phyloP scores from a whole-genome alignment of 164 flowering plant species.

The Berberis vulgaris region DNA sequence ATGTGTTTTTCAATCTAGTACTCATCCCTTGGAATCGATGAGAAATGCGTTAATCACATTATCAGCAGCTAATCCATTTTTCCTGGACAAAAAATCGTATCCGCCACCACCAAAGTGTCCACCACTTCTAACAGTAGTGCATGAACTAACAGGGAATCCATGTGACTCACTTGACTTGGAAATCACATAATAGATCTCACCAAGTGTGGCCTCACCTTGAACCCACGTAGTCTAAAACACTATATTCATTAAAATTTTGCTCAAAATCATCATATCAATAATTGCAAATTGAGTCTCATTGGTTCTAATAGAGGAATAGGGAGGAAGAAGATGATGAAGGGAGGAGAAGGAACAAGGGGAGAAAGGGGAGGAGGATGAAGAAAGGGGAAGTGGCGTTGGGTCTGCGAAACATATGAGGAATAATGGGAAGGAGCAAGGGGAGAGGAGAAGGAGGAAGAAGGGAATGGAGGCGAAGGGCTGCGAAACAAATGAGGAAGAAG shows the following conservation, averaged over 20 bases:
- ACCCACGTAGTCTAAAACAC: neutral
- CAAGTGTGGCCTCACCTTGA: neutral
- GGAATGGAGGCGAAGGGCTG: too few species aligned
- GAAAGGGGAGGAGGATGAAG: too few species aligned
- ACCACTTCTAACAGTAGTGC: neutral
- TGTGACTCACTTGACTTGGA: neutral
- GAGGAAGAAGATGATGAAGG: too few species aligned
- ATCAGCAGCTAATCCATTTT: neutral
- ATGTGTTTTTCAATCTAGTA: neutral
- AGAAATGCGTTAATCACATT: neutral
- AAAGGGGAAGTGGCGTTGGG: too few species aligned
- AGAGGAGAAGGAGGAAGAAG: too few species aligned
- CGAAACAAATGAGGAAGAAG: too few species aligned
- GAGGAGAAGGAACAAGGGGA: too few species aligned
- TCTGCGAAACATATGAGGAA: too few species aligned
- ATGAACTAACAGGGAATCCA: neutral
- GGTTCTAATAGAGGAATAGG: slow-evolving; percentile 1
- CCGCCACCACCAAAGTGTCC: slow-evolving; percentile 2
- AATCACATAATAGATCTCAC: neutral
- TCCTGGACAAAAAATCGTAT: neutral
- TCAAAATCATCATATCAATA: slow-evolving; percentile 23
- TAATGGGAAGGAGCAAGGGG: too few species aligned
- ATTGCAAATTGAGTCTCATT: slow-evolving; percentile 16
- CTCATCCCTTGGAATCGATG: neutral
- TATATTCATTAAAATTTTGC: slow-evolving; percentile 13